phyloP scores from a whole-genome alignment of 2,329 filamentous ascomycete genomes.

The Clarireedia monteithiana region DNA sequence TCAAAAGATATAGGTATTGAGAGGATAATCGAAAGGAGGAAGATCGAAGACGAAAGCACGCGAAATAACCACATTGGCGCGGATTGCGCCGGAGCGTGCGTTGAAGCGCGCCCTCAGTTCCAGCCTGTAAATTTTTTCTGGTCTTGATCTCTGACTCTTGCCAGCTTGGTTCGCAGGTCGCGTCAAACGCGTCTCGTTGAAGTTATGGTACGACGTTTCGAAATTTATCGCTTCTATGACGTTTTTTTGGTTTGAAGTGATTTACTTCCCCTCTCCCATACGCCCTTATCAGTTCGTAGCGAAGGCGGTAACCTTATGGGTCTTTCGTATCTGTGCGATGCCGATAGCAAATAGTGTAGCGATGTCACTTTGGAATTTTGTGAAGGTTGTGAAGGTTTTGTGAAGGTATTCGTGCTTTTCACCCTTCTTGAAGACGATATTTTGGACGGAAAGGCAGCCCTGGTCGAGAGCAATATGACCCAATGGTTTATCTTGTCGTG shows the following conservation, averaged over 20 bases:
- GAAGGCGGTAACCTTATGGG: neutral
- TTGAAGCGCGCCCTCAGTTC: constrained; percentile 32
- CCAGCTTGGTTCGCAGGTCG: neutral
- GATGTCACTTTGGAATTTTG: neutral
- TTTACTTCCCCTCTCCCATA: neutral
- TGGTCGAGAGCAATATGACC: constrained; percentile 8
- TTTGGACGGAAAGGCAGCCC: constrained; percentile 7
- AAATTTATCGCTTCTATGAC: neutral
- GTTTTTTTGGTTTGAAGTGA: neutral
- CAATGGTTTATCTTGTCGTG: constrained; percentile 21
- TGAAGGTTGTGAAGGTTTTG: neutral
- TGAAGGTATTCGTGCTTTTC: neutral
- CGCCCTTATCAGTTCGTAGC: neutral
- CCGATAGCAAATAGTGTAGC: neutral
- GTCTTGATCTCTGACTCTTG: neutral
- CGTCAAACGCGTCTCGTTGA: neutral
- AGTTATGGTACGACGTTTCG: neutral
- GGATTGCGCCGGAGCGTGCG: constrained; percentile 40
- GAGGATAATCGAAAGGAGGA: constrained; percentile 86
- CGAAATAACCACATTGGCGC: constrained; percentile 76
- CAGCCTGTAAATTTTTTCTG: neutral
- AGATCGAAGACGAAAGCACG: constrained; percentile 70
- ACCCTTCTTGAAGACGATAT: neutral
- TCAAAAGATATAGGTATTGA: constrained; percentile 97
- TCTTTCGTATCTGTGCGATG: neutral